These are phyloP conservation scores for Laburnicola sp. DNA, from an alignment of 2,329 filamentous ascomycete genomes.

Conservation along the genomic window DNA sequence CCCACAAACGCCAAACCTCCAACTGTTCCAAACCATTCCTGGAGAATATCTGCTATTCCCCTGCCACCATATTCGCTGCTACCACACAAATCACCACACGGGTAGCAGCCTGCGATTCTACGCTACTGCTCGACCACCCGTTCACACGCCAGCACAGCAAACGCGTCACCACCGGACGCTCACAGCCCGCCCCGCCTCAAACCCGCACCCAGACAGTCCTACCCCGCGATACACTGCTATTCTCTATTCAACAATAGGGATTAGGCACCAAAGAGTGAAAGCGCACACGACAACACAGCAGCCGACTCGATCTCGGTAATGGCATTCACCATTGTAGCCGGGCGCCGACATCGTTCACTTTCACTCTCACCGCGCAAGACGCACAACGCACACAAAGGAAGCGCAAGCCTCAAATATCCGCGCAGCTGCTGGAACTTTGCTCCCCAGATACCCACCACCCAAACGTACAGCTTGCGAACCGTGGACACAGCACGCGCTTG, in stretches of 20 bases:
- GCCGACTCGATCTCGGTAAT: neutral
- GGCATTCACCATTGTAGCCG: neutral
- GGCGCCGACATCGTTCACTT: conserved; percentile 1
- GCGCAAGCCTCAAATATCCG: neutral
- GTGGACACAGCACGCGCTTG: neutral
- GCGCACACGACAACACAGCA: neutral
- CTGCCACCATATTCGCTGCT: neutral
- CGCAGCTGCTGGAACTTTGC: neutral
- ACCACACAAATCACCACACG: neutral
- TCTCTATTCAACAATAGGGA: conserved; percentile 1
- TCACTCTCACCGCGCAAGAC: conserved; percentile 1
- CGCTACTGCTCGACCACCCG: neutral
- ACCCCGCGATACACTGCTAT: neutral
- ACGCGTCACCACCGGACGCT: neutral
- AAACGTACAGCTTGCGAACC: neutral
- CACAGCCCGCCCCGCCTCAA: neutral
- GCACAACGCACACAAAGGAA: neutral
- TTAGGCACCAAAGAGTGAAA: neutral
- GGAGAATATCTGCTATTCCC: neutral
- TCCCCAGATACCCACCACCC: neutral
- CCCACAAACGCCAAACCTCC: neutral
- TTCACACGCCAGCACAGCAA: neutral
- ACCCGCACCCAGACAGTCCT: neutral
- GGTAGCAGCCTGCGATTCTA: neutral
- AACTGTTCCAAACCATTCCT: neutral